Evolutionary conservation across 1,139 yeast species (phyloP).

Genomic region (Suhomyces panamericanus): DNA sequence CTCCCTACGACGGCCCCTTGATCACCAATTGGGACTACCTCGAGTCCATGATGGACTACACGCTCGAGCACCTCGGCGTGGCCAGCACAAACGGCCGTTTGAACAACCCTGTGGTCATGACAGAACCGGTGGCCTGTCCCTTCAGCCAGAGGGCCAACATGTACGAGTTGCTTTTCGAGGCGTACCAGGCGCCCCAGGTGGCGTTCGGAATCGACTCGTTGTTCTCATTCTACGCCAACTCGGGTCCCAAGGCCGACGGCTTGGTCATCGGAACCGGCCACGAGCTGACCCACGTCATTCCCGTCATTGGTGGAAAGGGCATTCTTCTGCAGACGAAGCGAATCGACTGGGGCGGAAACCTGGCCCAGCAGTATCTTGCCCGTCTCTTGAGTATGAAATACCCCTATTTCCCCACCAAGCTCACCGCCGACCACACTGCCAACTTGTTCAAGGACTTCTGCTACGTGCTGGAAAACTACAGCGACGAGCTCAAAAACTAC

Average conservation of each 20-base stretch:
- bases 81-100: slow-evolving; percentile 51
- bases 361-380: slow-evolving; percentile 62
- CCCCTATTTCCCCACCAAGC: slow-evolving; percentile 83
- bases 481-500: slow-evolving; percentile 56
- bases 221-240: slow-evolving; percentile 62
- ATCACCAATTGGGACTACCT: slow-evolving; percentile 91
- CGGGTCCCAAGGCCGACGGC: slow-evolving; percentile 50
- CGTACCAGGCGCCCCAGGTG: slow-evolving; percentile 70
- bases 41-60: slow-evolving; percentile 79
- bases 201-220: slow-evolving; percentile 81
- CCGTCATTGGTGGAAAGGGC: slow-evolving; percentile 70
- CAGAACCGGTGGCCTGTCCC: slow-evolving; percentile 74
- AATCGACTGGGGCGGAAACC: slow-evolving; percentile 90
- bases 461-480: slow-evolving; percentile 71
- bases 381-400: slow-evolving; percentile 74
- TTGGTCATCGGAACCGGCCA: slow-evolving; percentile 80
- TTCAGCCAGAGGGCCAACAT: slow-evolving; percentile 66
- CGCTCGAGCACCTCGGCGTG: slow-evolving; percentile 78
- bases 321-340: slow-evolving; percentile 69
- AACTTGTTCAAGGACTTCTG: slow-evolving; percentile 73
- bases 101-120: slow-evolving; percentile 79
- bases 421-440: slow-evolving; percentile 64
- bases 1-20: slow-evolving; percentile 86
- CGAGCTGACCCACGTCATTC: slow-evolving; percentile 80
- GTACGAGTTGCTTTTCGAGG: slow-evolving; percentile 83